A percentile compares a stretch with the other conserved stretches of the same genome.
These are phyloP conservation scores for Aphanomyces cochlioides DNA, from an alignment of 352 stramenopile species.

Conservation along the genomic window DNA sequence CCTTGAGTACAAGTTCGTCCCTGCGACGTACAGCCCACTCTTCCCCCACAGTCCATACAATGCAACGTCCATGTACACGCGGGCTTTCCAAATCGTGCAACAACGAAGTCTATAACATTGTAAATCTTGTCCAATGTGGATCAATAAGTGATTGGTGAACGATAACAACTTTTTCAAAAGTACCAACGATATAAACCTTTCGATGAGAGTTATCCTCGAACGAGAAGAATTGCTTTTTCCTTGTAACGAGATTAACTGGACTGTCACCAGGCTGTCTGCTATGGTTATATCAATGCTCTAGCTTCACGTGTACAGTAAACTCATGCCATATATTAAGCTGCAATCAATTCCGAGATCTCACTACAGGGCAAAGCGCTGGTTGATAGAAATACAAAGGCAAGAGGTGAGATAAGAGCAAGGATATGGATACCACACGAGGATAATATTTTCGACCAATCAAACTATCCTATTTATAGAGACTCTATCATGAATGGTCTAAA, in stretches of 20 bases:
- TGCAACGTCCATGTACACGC: background rate
- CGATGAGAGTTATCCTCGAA: no score
- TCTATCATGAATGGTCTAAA: background rate
- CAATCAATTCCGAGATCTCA: no score
- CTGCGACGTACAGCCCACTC: slow-evolving; percentile 18
- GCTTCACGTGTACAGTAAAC: no score
- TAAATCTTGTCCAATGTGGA: slow-evolving; percentile 3
- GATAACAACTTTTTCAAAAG: background rate
- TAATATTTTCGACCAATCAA: slow-evolving; percentile 11
- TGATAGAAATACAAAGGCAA: no score
- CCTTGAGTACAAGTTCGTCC: slow-evolving; percentile 29
- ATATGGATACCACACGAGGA: background rate
- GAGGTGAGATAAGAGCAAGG: no score
- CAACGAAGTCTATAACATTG: background rate
- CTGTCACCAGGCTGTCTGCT: no score
- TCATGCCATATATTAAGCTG: no score
- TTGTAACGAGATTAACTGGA: background rate
- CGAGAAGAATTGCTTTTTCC: background rate
- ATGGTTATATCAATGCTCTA: no score
- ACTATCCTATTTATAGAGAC: background rate
- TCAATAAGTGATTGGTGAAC: background rate
- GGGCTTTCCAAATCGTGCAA: background rate
- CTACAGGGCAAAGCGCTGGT: no score
- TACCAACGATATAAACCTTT: background rate
- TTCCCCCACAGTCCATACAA: slow-evolving; percentile 25